Base-by-base conservation (phyloP, 352 stramenopile genomes). In the Phytopythium cucurbitacearum region DNA sequence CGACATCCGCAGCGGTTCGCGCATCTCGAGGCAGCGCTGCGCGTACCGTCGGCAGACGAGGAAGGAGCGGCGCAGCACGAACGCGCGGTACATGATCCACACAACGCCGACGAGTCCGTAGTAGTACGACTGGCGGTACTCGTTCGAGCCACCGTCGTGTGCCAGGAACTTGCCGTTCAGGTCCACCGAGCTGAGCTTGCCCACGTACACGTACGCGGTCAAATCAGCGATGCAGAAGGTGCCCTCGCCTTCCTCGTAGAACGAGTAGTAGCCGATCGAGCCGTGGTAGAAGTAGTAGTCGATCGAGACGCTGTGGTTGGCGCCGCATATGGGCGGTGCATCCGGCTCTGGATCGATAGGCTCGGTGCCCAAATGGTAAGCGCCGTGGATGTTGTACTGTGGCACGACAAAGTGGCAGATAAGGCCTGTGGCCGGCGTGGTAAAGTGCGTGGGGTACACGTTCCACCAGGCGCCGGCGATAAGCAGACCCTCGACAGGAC, bases 201-300 rank as follows among this genome's bases (percentile, higher is more conserved):
- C 28, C 34, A 66, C 56, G 10, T 40, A 35, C 53, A 68, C 51
- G n/a, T 62, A 65, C 16, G 53, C 53, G 2, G 50, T 63, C 21
- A 57, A 55, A 36, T 66, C 62, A 2, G 44, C 16, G 10, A 7
- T 34, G 9, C 53, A 70, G 33, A 52, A 70, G 7, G 50, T 61
- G 1, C 62, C 62, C 9, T 39, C 32, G 2, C 49, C 62, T 48
- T 70, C 62, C 37, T 65, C 57, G 46, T 70, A 70, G 41, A 70
- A 70, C 1, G 62, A 42, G 53, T 57, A 66, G 35, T 66, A 72
- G 0, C 60, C 64, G 12, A 69, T 54, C 32, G 40, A 59, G 7
- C 53, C 62, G 13, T 72, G 64, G 35, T 72, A 72, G 4, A 69
- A 56, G 40, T 60, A 66, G 28, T 70, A 57, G 4, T 65, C 41